A percentile compares a stretch with the other conserved stretches of the same genome.
Conservation (phyloP, 1,284 basidiomycete species). For the Polyporus tsugae region DNA sequence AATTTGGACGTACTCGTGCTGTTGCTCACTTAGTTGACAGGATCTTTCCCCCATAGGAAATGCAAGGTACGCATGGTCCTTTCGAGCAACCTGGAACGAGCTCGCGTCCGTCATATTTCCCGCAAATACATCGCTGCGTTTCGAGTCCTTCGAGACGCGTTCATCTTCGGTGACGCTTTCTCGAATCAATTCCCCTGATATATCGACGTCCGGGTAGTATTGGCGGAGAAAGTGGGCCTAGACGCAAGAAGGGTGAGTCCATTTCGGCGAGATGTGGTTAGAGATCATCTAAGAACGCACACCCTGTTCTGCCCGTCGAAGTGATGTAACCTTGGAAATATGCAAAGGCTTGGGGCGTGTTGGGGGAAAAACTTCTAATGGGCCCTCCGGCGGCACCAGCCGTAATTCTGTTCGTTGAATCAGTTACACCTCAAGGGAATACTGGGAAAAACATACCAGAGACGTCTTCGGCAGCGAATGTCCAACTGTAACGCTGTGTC, state of each 20-base stretch:
- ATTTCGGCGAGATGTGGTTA: neutral
- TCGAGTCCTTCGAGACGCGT: slow-evolving; percentile 42
- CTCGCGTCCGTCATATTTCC: slow-evolving; percentile 61
- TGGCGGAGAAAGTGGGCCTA: slow-evolving; percentile 72
- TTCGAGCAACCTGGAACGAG: slow-evolving; percentile 39
- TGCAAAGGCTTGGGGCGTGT: slow-evolving; percentile 51
- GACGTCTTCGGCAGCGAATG: slow-evolving; percentile 47
- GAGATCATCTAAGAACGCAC: slow-evolving; percentile 47
- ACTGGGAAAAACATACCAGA: slow-evolving; percentile 33
- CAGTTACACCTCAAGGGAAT: neutral
- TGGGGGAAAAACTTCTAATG: slow-evolving; percentile 60
- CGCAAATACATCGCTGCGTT: slow-evolving; percentile 60
- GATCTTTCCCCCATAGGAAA: slow-evolving; percentile 72
- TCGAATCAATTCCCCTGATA: slow-evolving; percentile 67
- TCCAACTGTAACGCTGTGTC: slow-evolving; percentile 60
- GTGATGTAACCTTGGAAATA: slow-evolving; percentile 44
- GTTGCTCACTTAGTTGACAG: slow-evolving; percentile 63
- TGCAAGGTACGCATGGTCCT: slow-evolving; percentile 47
- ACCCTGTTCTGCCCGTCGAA: slow-evolving; percentile 65
- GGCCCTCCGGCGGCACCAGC: slow-evolving; percentile 40
- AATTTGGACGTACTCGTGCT: neutral
- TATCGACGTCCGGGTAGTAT: slow-evolving; percentile 74
- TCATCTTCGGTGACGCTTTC: slow-evolving; percentile 59
- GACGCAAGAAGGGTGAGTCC: slow-evolving; percentile 38
- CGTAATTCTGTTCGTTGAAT: slow-evolving; percentile 34